Conservation (phyloP, 2,329 filamentous ascomycete genomes). For the Botrytis sinoallii region DNA sequence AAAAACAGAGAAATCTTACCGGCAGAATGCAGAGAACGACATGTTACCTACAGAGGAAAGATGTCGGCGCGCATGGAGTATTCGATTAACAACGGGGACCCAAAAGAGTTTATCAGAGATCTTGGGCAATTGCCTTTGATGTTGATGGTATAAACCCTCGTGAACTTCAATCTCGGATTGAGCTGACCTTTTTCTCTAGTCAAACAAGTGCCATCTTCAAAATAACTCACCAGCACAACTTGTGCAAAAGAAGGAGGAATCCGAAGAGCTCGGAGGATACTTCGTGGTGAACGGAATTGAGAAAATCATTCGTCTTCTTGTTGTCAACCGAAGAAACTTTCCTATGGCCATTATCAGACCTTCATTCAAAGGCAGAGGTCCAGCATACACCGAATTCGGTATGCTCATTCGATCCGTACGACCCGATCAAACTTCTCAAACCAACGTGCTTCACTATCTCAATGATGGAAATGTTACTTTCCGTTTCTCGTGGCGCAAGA, state of each 20-base stretch:
- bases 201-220: slow-evolving; percentile 87
- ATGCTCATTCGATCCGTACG: slow-evolving; percentile 89
- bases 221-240: slow-evolving; percentile 78
- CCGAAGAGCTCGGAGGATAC: slow-evolving; percentile 93
- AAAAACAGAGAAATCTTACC: slow-evolving; percentile 83
- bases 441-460: slow-evolving; percentile 94
- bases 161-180: background rate
- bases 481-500: slow-evolving; percentile 96
- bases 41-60: slow-evolving; percentile 85
- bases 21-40: slow-evolving; percentile 89
- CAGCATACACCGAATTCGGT: slow-evolving; percentile 83
- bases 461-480: slow-evolving; percentile 95
- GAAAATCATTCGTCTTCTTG: slow-evolving; percentile 89
- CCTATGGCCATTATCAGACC: slow-evolving; percentile 90
- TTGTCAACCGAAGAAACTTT: slow-evolving; percentile 88
- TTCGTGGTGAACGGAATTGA: slow-evolving; percentile 98
- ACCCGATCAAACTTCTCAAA: slow-evolving; percentile 97
- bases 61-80: slow-evolving; percentile 82
- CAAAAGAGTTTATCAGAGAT: slow-evolving; percentile 78
- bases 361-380: slow-evolving; percentile 84
- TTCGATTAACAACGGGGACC: slow-evolving; percentile 80
- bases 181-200: slow-evolving; percentile 48
- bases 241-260: slow-evolving; percentile 86
- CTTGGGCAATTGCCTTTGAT: slow-evolving; percentile 89
- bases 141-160: slow-evolving; percentile 62